Evolutionary conservation across 75 land plant species (phyloP).

Genomic region (Pinus tabuliformis): DNA sequence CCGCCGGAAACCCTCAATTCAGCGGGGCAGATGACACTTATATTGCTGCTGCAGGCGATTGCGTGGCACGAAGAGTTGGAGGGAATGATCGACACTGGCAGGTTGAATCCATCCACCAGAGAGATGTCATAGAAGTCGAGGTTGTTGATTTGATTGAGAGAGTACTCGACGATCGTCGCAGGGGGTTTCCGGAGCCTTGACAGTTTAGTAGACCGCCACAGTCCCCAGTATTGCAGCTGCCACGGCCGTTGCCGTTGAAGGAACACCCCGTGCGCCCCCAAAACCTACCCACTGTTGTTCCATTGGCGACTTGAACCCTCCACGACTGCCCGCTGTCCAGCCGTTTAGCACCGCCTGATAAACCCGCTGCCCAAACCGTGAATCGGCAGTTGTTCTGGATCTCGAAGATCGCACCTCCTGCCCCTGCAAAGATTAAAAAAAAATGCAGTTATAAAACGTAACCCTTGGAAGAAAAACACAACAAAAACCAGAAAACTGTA

Average conservation of each 20-base stretch:
- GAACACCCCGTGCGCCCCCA: conserved; percentile 79
- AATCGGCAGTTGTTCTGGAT: conserved; percentile 46
- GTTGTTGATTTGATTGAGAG: conserved; percentile 27
- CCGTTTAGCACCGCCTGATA: conserved; percentile 44
- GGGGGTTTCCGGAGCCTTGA: conserved; percentile 44
- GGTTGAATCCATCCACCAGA: conserved; percentile 69
- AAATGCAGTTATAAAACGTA: no score
- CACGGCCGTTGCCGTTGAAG: conserved; percentile 39
- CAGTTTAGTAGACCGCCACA: conserved; percentile 61
- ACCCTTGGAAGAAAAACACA: no score
- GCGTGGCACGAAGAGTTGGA: conserved; percentile 16
- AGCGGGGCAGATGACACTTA: conserved; percentile 52
- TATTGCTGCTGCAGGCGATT: conserved; percentile 41
- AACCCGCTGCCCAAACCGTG: conserved; percentile 70
- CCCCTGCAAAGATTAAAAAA: no score
- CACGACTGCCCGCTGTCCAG: conserved; percentile 36
- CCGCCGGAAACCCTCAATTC: conserved; percentile 51
- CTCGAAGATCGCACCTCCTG: conserved; percentile 14
- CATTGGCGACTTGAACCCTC: conserved; percentile 14
- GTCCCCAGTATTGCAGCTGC: conserved; percentile 68
- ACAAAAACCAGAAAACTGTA: no score
- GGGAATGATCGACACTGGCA: conserved; percentile 54
- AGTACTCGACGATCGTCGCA: conserved; percentile 63
- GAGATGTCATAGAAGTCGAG: conserved; percentile 69
- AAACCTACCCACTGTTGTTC: conserved; percentile 37